Conservation (phyloP, 495 filamentous ascomycete genomes). For the Penicillium maclennaniae region DNA sequence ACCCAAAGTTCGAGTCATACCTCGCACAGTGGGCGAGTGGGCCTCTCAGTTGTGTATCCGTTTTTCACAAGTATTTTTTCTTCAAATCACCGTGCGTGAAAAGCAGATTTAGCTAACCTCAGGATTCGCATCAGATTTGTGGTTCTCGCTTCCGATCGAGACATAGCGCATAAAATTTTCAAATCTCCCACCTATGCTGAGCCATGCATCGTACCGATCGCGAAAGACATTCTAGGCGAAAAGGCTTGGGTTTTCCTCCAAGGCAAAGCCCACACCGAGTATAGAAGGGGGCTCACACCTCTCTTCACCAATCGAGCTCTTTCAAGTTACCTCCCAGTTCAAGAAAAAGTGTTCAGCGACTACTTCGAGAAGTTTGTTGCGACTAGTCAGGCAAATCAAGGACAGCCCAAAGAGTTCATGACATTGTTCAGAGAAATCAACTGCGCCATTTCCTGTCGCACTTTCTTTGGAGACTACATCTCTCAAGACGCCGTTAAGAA, state of each 20-base stretch:
- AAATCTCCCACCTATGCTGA: slow-evolving; percentile 85
- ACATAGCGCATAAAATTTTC: slow-evolving; percentile 90
- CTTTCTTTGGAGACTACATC: slow-evolving; percentile 42
- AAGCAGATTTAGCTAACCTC: background rate
- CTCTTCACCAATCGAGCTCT: slow-evolving; percentile 88
- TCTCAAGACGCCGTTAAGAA: slow-evolving; percentile 67
- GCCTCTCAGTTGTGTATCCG: slow-evolving; percentile 83
- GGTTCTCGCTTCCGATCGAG: slow-evolving; percentile 86
- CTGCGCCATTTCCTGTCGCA: slow-evolving; percentile 80
- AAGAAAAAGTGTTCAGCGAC: slow-evolving; percentile 75
- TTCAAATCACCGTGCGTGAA: background rate
- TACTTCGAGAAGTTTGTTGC: slow-evolving; percentile 76
- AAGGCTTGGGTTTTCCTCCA: slow-evolving; percentile 94
- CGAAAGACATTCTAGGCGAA: slow-evolving; percentile 80
- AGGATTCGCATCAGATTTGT: slow-evolving; percentile 63
- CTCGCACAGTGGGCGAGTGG: slow-evolving; percentile 81
- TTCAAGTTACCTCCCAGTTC: slow-evolving; percentile 77
- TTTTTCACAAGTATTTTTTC: slow-evolving; percentile 84
- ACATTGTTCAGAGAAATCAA: slow-evolving; percentile 83
- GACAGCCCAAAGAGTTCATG: slow-evolving; percentile 75
- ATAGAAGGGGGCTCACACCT: slow-evolving; percentile 83
- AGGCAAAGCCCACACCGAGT: slow-evolving; percentile 85
- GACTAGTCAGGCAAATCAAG: slow-evolving; percentile 56
- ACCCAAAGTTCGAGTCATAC: slow-evolving; percentile 83
- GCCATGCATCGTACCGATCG: slow-evolving; percentile 88